phyloP scores from a whole-genome alignment of 208 protist species.

The Crithidia expoeki region DNA sequence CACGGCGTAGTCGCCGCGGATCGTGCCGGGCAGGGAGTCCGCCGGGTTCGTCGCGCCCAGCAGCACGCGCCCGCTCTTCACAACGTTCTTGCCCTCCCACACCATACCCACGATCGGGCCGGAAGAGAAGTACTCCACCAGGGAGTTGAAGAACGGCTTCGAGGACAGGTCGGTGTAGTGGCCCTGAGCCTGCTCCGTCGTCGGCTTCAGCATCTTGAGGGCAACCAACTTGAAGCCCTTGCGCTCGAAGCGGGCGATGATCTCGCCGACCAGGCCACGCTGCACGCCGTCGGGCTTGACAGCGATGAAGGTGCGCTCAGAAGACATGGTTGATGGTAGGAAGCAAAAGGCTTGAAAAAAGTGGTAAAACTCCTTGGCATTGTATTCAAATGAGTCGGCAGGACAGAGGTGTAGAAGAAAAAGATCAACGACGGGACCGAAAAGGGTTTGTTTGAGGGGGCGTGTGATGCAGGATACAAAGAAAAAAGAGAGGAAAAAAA shows the following conservation, averaged over 20 bases:
- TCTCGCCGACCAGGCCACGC: constrained; percentile 93
- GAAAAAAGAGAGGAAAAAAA: too few species aligned
- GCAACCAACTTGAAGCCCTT: constrained; percentile 97
- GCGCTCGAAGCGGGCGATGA: constrained; percentile 95
- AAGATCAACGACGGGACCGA: too few species aligned
- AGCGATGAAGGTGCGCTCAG: constrained; percentile 96
- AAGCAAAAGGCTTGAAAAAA: constrained; percentile 1
- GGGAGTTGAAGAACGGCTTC: constrained; percentile 94
- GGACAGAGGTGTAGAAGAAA: too few species aligned
- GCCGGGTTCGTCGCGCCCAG: constrained; percentile 96
- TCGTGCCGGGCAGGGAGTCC: constrained; percentile 94
- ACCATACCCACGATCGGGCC: constrained; percentile 98
- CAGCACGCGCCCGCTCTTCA: constrained; percentile 93
- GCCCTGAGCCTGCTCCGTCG: constrained; percentile 80
- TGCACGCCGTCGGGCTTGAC: constrained; percentile 96
- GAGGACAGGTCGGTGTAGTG: constrained; percentile 91
- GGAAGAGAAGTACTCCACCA: constrained; percentile 95
- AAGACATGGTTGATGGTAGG: constrained; percentile 45
- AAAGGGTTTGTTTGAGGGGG: too few species aligned
- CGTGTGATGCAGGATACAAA: too few species aligned
- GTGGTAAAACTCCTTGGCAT: too few species aligned
- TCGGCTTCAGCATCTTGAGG: constrained; percentile 92
- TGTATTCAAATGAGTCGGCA: too few species aligned
- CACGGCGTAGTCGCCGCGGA: constrained; percentile 96
- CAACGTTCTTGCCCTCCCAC: constrained; percentile 96